Evolutionary conservation across 1,284 basidiomycete species (phyloP).

Genomic region (Trametes sp.): DNA sequence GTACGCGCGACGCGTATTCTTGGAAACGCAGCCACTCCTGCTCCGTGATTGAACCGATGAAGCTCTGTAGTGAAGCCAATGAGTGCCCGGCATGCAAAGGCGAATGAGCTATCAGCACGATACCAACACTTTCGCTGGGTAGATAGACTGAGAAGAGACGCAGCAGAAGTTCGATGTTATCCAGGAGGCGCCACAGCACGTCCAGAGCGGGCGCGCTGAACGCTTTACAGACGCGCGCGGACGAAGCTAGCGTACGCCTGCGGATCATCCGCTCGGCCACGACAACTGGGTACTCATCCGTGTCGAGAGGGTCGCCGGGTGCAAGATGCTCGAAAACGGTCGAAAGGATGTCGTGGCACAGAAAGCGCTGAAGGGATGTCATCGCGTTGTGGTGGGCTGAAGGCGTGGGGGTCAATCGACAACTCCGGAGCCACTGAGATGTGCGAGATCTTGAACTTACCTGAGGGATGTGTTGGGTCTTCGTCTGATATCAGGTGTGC

Average conservation of each 20-base stretch:
- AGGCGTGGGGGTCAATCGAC: no score
- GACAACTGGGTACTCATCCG: background rate
- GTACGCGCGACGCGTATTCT: background rate
- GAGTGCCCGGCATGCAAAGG: background rate
- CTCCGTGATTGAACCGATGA: background rate
- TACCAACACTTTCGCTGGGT: background rate
- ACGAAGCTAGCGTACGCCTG: slow-evolving; percentile 2
- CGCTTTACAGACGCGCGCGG: slow-evolving; percentile 3
- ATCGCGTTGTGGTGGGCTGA: no score
- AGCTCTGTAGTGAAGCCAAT: background rate
- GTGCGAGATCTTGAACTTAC: no score
- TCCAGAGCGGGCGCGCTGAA: slow-evolving; percentile 7
- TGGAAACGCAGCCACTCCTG: background rate
- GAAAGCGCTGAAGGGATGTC: no score
- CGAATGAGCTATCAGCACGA: background rate
- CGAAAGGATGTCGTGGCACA: background rate
- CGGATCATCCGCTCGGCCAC: background rate
- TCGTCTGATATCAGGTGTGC: no score
- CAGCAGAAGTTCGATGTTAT: slow-evolving; percentile 1
- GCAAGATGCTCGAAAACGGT: background rate
- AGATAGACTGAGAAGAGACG: background rate
- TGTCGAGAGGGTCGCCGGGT: background rate
- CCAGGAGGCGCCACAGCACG: slow-evolving; percentile 6
- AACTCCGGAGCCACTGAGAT: no score
- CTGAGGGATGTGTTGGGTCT: no score